phyloP scores from a whole-genome alignment of 306 rosid genomes.

The Vigna radiata region DNA sequence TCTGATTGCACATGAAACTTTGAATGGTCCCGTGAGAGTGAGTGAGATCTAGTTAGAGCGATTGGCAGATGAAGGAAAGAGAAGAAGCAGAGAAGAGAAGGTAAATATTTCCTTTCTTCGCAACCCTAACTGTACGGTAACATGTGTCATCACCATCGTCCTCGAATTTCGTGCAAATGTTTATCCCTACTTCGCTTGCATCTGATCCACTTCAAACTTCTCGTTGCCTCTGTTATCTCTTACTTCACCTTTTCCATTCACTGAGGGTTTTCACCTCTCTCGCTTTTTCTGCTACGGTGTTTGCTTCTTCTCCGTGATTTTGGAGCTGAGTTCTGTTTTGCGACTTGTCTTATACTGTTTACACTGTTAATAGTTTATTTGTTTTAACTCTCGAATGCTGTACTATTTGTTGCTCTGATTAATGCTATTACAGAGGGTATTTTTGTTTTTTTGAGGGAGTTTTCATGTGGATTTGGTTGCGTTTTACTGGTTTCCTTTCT shows the following conservation, averaged over 20 bases:
- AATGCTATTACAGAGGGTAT: not conserved
- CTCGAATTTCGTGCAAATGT: conserved; percentile 41
- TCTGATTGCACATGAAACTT: not conserved
- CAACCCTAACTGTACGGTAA: conserved; percentile 57
- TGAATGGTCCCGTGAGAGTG: conserved; percentile 17
- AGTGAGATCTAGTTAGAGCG: conserved; percentile 64
- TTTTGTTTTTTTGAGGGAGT: not conserved
- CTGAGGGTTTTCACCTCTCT: not conserved
- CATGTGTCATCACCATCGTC: conserved; percentile 43
- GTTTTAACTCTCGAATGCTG: not conserved
- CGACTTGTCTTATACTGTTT: not conserved
- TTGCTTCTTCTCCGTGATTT: not conserved
- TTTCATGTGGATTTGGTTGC: conserved; percentile 10
- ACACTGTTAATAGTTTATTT: not conserved
- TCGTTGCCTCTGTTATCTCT: not conserved
- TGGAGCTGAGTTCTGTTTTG: not conserved
- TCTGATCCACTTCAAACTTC: conserved; percentile 48
- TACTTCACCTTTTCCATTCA: not conserved
- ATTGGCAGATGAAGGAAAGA: conserved; percentile 31
- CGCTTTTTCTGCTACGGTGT: not conserved
- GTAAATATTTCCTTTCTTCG: conserved; percentile 41
- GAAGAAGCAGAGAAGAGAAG: conserved; percentile 31
- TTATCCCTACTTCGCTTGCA: not conserved
- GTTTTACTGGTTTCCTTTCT: not conserved
- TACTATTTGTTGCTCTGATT: not conserved